Evolutionary conservation across 345 rosid genomes (phyloP).

Genomic region (Firmiana major): DNA sequence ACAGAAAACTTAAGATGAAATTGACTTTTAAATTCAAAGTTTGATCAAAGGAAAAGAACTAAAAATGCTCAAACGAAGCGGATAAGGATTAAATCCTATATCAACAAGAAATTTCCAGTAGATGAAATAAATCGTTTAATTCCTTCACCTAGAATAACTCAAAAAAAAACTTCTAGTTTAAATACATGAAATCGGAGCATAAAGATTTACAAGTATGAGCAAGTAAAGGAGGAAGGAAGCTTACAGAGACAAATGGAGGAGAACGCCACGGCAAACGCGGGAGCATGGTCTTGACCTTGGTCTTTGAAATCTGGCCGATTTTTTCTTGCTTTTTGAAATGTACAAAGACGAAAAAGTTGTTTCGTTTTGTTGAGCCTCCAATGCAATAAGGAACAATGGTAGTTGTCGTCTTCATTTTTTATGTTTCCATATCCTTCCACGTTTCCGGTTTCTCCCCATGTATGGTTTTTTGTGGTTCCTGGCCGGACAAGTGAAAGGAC

Average conservation of each 20-base stretch:
- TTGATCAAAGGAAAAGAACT: background rate
- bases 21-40: no score
- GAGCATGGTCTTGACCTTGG: slow-evolving; percentile 2
- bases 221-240: background rate
- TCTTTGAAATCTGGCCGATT: background rate
- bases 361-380: background rate
- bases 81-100: background rate
- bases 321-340: background rate
- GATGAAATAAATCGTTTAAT: background rate
- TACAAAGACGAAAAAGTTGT: background rate
- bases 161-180: background rate
- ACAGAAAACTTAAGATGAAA: background rate
- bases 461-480: no score
- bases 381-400: background rate
- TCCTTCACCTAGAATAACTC: background rate
- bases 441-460: background rate
- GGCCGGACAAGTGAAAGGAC: no score
- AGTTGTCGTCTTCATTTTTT: background rate
- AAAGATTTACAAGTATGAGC: background rate
- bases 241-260: background rate
- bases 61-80: background rate
- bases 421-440: background rate
- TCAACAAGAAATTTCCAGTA: background rate
- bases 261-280: background rate
- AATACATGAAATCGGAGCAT: background rate